Evolutionary conservation across 371 early-diverging fungal species (phyloP).

Genomic region (Rhizomucor pusillus): DNA sequence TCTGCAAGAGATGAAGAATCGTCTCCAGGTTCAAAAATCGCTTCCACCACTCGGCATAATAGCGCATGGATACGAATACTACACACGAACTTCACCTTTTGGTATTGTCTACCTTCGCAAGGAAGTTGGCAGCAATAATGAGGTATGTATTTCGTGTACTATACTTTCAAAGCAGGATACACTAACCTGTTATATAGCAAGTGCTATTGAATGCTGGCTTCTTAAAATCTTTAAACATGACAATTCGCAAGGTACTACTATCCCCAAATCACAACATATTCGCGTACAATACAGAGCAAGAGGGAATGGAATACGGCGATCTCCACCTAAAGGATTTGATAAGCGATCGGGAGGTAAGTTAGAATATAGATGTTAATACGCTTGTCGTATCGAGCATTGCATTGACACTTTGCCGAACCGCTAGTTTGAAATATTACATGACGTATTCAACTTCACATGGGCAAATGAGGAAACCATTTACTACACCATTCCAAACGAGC

Average conservation of each 20-base stretch:
- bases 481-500: constrained; percentile 73
- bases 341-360: constrained; percentile 5
- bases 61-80: constrained; percentile 62
- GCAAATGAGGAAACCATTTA: constrained; percentile 61
- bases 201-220: constrained; percentile 57
- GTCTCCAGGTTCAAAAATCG: constrained; percentile 39
- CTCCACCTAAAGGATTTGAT: constrained; percentile 55
- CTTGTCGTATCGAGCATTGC: background rate
- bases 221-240: constrained; percentile 48
- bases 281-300: constrained; percentile 59
- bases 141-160: background rate
- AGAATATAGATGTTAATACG: background rate
- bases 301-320: constrained; percentile 67
- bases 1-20: constrained; percentile 55
- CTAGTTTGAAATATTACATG: constrained; percentile 58
- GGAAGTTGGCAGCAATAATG: constrained; percentile 23
- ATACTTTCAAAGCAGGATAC: background rate
- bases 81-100: constrained; percentile 52
- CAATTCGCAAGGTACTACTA: constrained; percentile 57
- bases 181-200: constrained; percentile 26
- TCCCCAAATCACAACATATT: constrained; percentile 60
- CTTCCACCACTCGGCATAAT: constrained; percentile 53
- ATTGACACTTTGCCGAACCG: background rate
- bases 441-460: constrained; percentile 85
- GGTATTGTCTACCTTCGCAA: constrained; percentile 62